phyloP scores from a whole-genome alignment of 495 filamentous ascomycete species.

The Cladorrhinum samala region DNA sequence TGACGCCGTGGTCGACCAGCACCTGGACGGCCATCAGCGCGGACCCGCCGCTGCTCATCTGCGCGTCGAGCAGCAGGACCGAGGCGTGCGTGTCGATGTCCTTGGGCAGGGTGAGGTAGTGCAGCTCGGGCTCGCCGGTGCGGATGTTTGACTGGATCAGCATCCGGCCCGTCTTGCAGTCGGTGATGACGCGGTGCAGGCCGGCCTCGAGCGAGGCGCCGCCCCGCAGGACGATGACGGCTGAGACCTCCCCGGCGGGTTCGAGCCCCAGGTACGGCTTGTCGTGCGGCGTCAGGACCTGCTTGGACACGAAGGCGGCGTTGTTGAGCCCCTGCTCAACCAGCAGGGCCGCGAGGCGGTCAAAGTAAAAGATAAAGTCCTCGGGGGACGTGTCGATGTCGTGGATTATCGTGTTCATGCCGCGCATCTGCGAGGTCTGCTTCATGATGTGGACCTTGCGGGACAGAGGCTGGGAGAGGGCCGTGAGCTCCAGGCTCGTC shows the following conservation, averaged over 20 bases:
- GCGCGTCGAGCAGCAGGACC: conserved; percentile 83
- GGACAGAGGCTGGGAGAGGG: conserved; percentile 64
- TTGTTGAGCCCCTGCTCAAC: conserved; percentile 80
- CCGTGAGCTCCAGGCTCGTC: conserved; percentile 60
- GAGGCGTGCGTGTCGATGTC: conserved; percentile 65
- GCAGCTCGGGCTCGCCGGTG: conserved; percentile 85
- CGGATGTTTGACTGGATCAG: conserved; percentile 82
- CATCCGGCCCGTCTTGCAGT: conserved; percentile 81
- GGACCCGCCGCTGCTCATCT: conserved; percentile 89
- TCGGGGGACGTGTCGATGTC: conserved; percentile 71
- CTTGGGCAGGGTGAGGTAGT: conserved; percentile 71
- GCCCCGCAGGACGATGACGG: conserved; percentile 81
- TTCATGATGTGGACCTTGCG: conserved; percentile 63
- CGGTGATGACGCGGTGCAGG: conserved; percentile 79
- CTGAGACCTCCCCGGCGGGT: conserved; percentile 64
- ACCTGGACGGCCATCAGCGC: conserved; percentile 96
- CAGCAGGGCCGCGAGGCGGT: conserved; percentile 74
- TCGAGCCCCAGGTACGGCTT: conserved; percentile 61
- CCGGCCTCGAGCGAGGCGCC: conserved; percentile 84
- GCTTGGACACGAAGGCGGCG: conserved; percentile 53
- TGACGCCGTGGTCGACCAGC: conserved; percentile 88
- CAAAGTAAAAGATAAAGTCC: conserved; percentile 96
- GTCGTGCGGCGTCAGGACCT: conserved; percentile 63
- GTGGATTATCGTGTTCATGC: conserved; percentile 87
- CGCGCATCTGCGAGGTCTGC: conserved; percentile 69